Evolutionary conservation across 2,329 filamentous ascomycete species (phyloP).

Genomic region (Talaromyces sp.): DNA sequence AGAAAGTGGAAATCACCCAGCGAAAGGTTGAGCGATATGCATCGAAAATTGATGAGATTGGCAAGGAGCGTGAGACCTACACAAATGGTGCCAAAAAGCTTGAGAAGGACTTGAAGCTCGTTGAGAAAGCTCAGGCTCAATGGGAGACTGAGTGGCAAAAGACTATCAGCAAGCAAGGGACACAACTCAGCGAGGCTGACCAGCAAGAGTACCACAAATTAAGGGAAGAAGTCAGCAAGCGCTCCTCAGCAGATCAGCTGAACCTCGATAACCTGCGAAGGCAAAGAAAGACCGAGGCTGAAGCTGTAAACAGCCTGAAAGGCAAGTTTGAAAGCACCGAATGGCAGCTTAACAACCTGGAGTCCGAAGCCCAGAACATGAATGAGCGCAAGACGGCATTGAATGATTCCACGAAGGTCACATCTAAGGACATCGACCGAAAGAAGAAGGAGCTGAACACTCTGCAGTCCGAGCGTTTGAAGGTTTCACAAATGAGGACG

Average conservation of each 20-base stretch:
- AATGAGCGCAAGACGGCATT: slow-evolving; percentile 68
- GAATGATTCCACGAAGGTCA: slow-evolving; percentile 65
- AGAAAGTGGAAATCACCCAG: slow-evolving; percentile 81
- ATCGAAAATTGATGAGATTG: slow-evolving; percentile 69
- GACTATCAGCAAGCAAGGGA: slow-evolving; percentile 81
- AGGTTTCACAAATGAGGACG: slow-evolving; percentile 77
- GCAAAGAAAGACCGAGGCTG: slow-evolving; percentile 87
- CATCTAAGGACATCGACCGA: slow-evolving; percentile 74
- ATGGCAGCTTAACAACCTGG: slow-evolving; percentile 71
- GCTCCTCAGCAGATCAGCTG: slow-evolving; percentile 76
- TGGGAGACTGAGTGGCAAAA: slow-evolving; percentile 89
- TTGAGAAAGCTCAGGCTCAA: slow-evolving; percentile 86
- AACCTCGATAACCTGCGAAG: slow-evolving; percentile 84
- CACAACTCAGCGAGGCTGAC: slow-evolving; percentile 81
- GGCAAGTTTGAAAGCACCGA: slow-evolving; percentile 82
- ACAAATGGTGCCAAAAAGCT: slow-evolving; percentile 69
- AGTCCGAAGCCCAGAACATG: slow-evolving; percentile 70
- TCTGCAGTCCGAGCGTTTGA: slow-evolving; percentile 78
- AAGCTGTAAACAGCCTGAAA: slow-evolving; percentile 85
- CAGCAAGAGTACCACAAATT: slow-evolving; percentile 87
- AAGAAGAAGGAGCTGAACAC: slow-evolving; percentile 93
- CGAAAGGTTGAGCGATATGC: slow-evolving; percentile 70
- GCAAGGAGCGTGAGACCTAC: slow-evolving; percentile 76
- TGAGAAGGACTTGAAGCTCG: slow-evolving; percentile 76
- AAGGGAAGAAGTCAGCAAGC: slow-evolving; percentile 80